Conservation (phyloP, 164 flowering plant genomes). For the Tinospora cordifolia region DNA sequence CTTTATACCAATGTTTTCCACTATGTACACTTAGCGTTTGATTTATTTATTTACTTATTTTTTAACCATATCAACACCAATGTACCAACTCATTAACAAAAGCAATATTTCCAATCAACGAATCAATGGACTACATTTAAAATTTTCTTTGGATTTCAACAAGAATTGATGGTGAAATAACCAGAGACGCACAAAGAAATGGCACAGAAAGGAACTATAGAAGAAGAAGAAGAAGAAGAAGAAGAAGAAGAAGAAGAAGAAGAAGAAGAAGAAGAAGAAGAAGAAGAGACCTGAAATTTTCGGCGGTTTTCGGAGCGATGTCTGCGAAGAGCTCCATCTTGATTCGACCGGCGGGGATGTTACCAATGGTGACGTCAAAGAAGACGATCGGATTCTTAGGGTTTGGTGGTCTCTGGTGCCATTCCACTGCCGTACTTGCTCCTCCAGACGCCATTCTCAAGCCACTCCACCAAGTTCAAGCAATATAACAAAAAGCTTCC, state of each 20-base stretch:
- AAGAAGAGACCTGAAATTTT: constrained; percentile 68
- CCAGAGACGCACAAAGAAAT: not conserved
- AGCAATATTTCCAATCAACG: no score
- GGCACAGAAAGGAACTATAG: not conserved
- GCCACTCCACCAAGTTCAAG: no score
- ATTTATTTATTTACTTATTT: no score
- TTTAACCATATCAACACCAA: no score
- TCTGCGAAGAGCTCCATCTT: constrained; percentile 99
- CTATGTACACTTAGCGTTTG: no score
- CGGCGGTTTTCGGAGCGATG: constrained; percentile 86
- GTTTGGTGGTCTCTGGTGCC: constrained; percentile 94
- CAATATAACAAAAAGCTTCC: no score
- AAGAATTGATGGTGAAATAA: not conserved
- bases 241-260: not conserved
- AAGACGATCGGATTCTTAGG: constrained; percentile 94
- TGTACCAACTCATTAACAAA: no score
- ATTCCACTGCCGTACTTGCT: constrained; percentile 66
- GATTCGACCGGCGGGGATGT: constrained; percentile 89
- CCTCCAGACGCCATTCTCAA: constrained; percentile 29
- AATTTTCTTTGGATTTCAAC: no score
- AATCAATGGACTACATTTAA: no score
- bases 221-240: not conserved
- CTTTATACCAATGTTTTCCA: no score
- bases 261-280: not conserved
- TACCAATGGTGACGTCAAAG: constrained; percentile 90